Conservation (phyloP, 768 basidiomycete species). For the Udeniomyces megalosporus region DNA sequence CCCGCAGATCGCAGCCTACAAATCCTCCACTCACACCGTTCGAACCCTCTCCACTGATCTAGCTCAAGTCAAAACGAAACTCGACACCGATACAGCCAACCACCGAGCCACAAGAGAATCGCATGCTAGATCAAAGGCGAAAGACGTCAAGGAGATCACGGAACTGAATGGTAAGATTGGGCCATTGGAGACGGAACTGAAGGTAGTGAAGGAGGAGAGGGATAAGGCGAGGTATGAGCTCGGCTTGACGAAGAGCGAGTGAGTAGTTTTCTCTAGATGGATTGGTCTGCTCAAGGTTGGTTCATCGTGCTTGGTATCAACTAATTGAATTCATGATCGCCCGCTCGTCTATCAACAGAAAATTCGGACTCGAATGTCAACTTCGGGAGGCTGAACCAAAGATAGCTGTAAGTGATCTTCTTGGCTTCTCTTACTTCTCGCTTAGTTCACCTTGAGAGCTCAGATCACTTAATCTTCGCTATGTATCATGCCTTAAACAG, state of each 20-base stretch:
- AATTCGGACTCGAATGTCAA: neutral
- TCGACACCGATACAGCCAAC: neutral
- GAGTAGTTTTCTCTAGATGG: neutral
- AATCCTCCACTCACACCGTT: neutral
- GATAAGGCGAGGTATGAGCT: neutral
- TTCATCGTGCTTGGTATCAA: too few species aligned
- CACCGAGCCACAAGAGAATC: neutral
- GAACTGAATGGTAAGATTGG: neutral
- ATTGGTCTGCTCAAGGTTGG: too few species aligned
- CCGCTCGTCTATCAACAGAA: neutral
- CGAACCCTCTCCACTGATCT: neutral
- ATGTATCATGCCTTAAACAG: too few species aligned
- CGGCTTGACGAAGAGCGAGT: neutral
- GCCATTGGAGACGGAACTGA: neutral
- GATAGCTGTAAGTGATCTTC: neutral
- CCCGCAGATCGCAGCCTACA: too few species aligned
- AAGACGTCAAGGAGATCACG: neutral
- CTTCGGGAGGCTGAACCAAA: neutral
- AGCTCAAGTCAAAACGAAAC: conserved; percentile 5
- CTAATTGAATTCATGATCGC: neutral
- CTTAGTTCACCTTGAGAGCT: too few species aligned
- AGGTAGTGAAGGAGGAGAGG: neutral
- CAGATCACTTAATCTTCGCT: too few species aligned
- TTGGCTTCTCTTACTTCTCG: too few species aligned
- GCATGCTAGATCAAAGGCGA: neutral